Conservation (phyloP, 2,329 filamentous ascomycete species). For the Aspergillus calidoustus region DNA sequence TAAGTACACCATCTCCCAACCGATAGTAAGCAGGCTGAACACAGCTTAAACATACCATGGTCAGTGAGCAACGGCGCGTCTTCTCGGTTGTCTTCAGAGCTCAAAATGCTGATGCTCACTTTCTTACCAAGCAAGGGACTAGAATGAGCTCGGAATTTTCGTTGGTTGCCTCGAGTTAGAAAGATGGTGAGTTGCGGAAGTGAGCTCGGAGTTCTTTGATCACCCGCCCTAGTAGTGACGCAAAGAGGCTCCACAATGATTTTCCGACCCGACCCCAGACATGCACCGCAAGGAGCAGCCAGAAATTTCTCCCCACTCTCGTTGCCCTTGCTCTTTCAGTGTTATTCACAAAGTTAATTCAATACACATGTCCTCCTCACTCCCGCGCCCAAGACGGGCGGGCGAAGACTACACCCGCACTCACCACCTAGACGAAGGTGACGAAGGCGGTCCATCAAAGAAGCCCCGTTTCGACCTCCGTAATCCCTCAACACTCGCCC, state of each 20-base stretch:
- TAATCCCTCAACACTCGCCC: conserved; percentile 89
- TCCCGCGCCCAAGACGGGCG: conserved; percentile 79
- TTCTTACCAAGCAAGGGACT: not conserved
- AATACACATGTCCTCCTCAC: conserved; percentile 60
- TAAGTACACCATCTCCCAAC: not conserved
- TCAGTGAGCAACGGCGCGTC: not conserved
- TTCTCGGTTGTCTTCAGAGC: not conserved
- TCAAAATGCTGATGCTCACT: not conserved
- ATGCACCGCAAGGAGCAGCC: conserved; percentile 12
- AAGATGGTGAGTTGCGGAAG: conserved; percentile 7
- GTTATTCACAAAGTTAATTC: not conserved
- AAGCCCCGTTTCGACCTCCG: conserved; percentile 92
- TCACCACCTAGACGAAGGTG: conserved; percentile 64
- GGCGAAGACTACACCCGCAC: conserved; percentile 80
- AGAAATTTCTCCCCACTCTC: not conserved
- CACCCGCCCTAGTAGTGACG: conserved; percentile 37
- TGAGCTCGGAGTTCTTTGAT: conserved; percentile 22
- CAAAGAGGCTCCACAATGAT: conserved; percentile 42
- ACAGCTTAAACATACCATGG: conserved; percentile 31
- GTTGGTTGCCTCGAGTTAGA: not conserved
- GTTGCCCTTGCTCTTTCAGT: not conserved
- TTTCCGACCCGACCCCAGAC: conserved; percentile 47
- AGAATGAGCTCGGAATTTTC: not conserved
- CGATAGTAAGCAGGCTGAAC: not conserved
- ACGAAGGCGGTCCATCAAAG: conserved; percentile 59